Evolutionary conservation across 1,139 yeast genomes (phyloP), one percentile per base, ranked within the genome.

Genomic region (Debaryomycetaceae sp.): DNA sequence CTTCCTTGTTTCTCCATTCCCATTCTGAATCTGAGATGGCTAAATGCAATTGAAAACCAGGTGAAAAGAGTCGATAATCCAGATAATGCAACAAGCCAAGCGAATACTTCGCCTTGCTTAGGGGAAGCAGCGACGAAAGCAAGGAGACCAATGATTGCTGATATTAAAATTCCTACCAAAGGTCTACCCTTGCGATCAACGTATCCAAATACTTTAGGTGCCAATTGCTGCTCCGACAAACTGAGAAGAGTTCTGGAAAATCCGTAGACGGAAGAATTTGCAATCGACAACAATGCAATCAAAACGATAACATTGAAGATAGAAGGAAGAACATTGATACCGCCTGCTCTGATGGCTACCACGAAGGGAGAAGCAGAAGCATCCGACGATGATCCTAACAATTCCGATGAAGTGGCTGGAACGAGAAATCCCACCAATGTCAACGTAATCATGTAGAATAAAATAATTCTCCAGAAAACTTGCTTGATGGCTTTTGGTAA

Each of bases 181-280:
- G 78, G 78, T 49, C 77, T 57, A 36, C 77, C 77, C 37, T 62
- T 58, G 34, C 71, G 59, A 51, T 72, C 77, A 41, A 72, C 73
- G 46, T 70, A 71, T 6, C 55, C 59, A 49, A 68, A 68, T 14
- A 62, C 49, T 27, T 48, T 45, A 5, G 77, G 77, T 1, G 74
- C 76, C 45, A 70, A 59, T 2, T 71, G 69, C 50, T 71, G 75
- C 47, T 68, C 72, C 5, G 74, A 69, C 45, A 72, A 60, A 6
- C 72, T 66, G 39, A 69, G 66, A 36, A 71, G 55, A 7, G 76
- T 71, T 56, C 78, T 62, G 13, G 76, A 69, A 43, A 69, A 71
- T 5, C 77, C 78, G 48, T 68, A 72, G 13, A 72, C 74, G 4
- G 76, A 72, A 4, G 75, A 68, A 50, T 72, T 72, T 6, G 75